These are phyloP conservation scores for Psilocybe cubensis DNA, from an alignment of 768 basidiomycete species.

Conservation along the genomic window DNA sequence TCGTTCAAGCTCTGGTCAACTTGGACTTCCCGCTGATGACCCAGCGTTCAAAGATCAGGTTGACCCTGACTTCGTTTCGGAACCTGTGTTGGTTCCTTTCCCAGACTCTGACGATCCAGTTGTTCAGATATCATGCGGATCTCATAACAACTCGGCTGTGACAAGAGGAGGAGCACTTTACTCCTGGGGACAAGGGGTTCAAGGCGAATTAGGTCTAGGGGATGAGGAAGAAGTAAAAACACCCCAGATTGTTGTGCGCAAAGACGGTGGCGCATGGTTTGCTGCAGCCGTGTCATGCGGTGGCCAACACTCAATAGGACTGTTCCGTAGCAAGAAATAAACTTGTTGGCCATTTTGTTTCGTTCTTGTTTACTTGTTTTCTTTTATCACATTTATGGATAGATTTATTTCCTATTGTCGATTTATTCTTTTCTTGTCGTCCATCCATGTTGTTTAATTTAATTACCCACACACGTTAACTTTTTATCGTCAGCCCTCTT, in stretches of 20 bases:
- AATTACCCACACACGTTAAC: neutral
- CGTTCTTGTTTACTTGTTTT: neutral
- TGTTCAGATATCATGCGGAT: slow-evolving; percentile 66
- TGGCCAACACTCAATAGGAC: slow-evolving; percentile 76
- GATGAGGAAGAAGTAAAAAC: slow-evolving; percentile 63
- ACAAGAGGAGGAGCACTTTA: slow-evolving; percentile 71
- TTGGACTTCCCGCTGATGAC: slow-evolving; percentile 78
- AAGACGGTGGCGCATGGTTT: slow-evolving; percentile 72
- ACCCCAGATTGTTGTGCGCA: slow-evolving; percentile 70
- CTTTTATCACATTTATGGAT: slow-evolving; percentile 20
- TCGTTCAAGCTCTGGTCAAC: slow-evolving; percentile 80
- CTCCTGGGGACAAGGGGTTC: slow-evolving; percentile 79
- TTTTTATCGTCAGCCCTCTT: neutral
- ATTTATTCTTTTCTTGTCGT: slow-evolving; percentile 10
- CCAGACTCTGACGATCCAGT: slow-evolving; percentile 67
- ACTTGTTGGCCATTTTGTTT: slow-evolving; percentile 4
- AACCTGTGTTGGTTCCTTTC: slow-evolving; percentile 70
- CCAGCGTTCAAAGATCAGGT: slow-evolving; percentile 59
- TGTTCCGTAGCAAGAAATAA: slow-evolving; percentile 68
- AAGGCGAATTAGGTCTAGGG: slow-evolving; percentile 73
- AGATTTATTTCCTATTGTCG: slow-evolving; percentile 18
- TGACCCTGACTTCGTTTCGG: slow-evolving; percentile 61
- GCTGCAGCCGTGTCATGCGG: slow-evolving; percentile 72
- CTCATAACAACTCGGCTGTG: slow-evolving; percentile 74
- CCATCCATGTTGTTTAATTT: neutral